Evolutionary conservation across 208 protist genomes (phyloP).

Genomic region (Wallacemonas sp.): DNA sequence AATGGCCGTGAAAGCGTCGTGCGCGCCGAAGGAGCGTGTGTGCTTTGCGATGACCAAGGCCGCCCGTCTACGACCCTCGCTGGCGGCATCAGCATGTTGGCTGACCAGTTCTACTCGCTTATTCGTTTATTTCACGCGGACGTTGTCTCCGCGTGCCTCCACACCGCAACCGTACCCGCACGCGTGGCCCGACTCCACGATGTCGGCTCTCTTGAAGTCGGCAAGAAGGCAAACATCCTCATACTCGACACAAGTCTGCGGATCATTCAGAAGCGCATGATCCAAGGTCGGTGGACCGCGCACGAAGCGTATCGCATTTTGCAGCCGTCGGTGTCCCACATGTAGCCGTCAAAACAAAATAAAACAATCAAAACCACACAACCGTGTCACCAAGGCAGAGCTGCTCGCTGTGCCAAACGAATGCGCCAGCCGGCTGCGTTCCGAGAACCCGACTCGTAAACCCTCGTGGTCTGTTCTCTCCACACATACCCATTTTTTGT

Average conservation of each 20-base stretch:
- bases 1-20: slow-evolving; percentile 59
- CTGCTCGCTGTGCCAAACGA: no score
- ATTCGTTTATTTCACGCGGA: slow-evolving; percentile 52
- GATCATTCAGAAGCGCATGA: slow-evolving; percentile 57
- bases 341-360: slow-evolving; percentile 29
- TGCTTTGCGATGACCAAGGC: slow-evolving; percentile 53
- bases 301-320: slow-evolving; percentile 47
- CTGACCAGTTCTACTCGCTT: slow-evolving; percentile 63
- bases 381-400: no score
- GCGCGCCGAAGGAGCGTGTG: slow-evolving; percentile 52
- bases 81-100: slow-evolving; percentile 54
- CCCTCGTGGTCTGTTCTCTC: slow-evolving; percentile 9
- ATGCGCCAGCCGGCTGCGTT: no score
- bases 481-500: neutral
- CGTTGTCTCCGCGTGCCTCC: slow-evolving; percentile 47
- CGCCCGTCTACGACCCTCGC: slow-evolving; percentile 49
- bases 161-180: slow-evolving; percentile 58
- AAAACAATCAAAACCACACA: no score
- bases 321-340: slow-evolving; percentile 45
- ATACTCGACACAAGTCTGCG: slow-evolving; percentile 50
- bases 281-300: slow-evolving; percentile 36
- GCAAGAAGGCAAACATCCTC: slow-evolving; percentile 62
- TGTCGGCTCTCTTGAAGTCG: slow-evolving; percentile 38
- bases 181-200: slow-evolving; percentile 47
- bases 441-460: no score